Evolutionary conservation across 1,284 basidiomycete species (phyloP).

Genomic region (Bondarzewia mesenterica): DNA sequence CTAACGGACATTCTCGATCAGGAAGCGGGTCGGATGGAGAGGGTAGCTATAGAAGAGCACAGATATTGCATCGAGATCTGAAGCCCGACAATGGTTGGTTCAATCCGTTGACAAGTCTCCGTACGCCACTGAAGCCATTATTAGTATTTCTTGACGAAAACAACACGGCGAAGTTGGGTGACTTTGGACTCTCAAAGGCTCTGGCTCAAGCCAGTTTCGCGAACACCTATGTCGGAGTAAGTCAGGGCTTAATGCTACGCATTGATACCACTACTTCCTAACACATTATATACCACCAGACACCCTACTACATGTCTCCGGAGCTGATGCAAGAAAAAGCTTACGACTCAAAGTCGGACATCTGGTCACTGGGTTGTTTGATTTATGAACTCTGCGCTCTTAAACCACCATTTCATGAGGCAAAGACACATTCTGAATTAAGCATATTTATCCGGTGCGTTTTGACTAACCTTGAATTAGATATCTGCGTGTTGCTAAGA

Average conservation of each 20-base stretch:
- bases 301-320: conserved; percentile 98
- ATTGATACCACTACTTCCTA: background rate
- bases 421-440: conserved; percentile 80
- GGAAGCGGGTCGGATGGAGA: conserved; percentile 34
- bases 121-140: background rate
- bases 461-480: background rate
- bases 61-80: conserved; percentile 89
- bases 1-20: conserved; percentile 44
- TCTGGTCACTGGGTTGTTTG: conserved; percentile 95
- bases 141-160: conserved; percentile 79
- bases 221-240: conserved; percentile 91
- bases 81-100: conserved; percentile 92
- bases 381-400: conserved; percentile 94
- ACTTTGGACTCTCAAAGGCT: conserved; percentile 94
- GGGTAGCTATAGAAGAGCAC: conserved; percentile 46
- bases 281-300: conserved; percentile 38
- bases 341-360: conserved; percentile 96
- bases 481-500: background rate
- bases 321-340: conserved; percentile 94
- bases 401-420: conserved; percentile 86
- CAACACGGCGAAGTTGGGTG: conserved; percentile 85
- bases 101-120: background rate
- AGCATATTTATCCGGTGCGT: conserved; percentile 71
- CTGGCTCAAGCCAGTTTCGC: conserved; percentile 84
- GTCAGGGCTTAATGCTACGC: conserved; percentile 20